These are phyloP conservation scores for Diaporthe citri DNA, from an alignment of 2,329 filamentous ascomycete species.

Conservation along the genomic window DNA sequence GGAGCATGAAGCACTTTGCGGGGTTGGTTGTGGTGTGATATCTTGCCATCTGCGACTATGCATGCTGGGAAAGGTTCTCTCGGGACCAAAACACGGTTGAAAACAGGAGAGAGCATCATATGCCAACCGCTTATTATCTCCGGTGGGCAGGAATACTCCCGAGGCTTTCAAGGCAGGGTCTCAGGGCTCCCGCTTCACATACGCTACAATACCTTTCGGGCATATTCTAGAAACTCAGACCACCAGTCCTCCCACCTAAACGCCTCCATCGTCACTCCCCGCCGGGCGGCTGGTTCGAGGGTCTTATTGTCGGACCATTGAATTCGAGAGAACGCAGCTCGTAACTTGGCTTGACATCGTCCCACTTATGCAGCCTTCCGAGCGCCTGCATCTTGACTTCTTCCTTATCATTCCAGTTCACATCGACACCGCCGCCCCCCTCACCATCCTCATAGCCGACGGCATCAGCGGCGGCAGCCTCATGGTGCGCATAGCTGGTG, in stretches of 20 bases:
- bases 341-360: slow-evolving; percentile 17
- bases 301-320: neutral
- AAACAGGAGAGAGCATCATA: neutral
- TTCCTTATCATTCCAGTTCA: neutral
- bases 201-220: neutral
- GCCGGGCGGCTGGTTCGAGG: neutral
- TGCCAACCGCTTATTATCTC: neutral
- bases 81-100: neutral
- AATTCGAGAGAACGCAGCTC: slow-evolving; percentile 10
- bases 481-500: neutral
- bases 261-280: neutral
- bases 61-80: neutral
- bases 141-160: neutral
- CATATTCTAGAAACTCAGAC: neutral
- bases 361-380: neutral
- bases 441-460: neutral
- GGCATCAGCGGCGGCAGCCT: neutral
- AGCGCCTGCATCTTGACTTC: neutral
- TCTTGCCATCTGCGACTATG: neutral
- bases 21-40: neutral
- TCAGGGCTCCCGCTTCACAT: too few relatives aligned
- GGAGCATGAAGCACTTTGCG: neutral
- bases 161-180: too few relatives aligned
- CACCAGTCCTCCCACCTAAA: neutral
- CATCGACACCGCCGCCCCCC: too few relatives aligned